Base-by-base conservation (phyloP, 371 early-diverging fungal species). In the Mucor mucedo region DNA sequence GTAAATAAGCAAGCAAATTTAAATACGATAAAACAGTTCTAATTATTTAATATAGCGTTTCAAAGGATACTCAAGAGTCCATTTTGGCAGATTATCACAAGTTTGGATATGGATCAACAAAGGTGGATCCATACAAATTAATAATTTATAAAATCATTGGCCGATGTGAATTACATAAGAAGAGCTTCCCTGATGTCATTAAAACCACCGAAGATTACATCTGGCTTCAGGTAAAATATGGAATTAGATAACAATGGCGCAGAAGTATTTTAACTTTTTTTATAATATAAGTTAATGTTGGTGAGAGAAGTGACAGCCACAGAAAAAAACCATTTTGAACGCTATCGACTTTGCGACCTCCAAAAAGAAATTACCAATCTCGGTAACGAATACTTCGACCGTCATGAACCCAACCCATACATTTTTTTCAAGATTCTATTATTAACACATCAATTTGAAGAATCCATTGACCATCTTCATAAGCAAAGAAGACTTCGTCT, bases 71-170 rank as follows among this genome's bases (percentile, higher is more conserved):
- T 5, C 56, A 54, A 52, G 61, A 63, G 35, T 56, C 53, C 11
- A 71, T 71, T 16, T 55, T 63, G 13, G 55, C 58, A 10, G 66
- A 67, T 13, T 67, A 66, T 38, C 65, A 75, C 53, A 66, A 69
- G 47, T 70, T 80, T 35, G 74, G 70, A 7, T 77, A 81, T 56
- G 77, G 71, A 14, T 70, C 75, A 14, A 75, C 70, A 16, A 62
- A 71, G 2, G 80, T 78, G 5, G 96, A 96, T 62, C 92, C 91
- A 29, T 96, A 89, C 83, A 95, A 95, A 73, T 73, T 87, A 9
- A 88, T 94, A 9, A 60, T 96, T 13, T 92, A 90, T 79, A 93
- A 92, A 74, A 86, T 93, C 11, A 67, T 96, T 47, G 95, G 96
- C 4, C 78, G 95, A 29, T 93, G 93, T 62, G 95, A 92, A 58